Evolutionary conservation across 345 rosid species (phyloP).

Genomic region (Populus deltoides): DNA sequence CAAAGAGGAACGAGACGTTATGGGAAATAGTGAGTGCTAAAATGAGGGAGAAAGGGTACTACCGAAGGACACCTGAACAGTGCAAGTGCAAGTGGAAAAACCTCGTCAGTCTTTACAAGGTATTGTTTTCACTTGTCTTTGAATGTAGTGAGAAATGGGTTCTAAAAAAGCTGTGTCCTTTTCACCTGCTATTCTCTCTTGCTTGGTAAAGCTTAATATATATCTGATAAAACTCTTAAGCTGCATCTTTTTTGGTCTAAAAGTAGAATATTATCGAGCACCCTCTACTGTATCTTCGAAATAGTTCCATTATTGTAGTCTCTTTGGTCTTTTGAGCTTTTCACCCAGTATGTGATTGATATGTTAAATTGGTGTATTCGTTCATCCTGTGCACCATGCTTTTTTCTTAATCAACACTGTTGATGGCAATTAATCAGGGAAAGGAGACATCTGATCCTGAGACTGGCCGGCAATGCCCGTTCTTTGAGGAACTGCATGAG

Average conservation of each 20-base stretch:
- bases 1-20: slow-evolving; percentile 48
- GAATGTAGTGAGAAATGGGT: not conserved
- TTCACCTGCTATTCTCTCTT: not conserved
- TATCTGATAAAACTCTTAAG: not conserved
- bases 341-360: not conserved
- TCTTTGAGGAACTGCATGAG: slow-evolving; percentile 51
- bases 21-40: slow-evolving; percentile 50
- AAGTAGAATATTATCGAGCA: not conserved
- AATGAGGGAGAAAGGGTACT: slow-evolving; percentile 49
- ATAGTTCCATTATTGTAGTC: not conserved
- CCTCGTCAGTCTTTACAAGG: slow-evolving; percentile 63
- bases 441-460: slow-evolving; percentile 56
- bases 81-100: slow-evolving; percentile 72
- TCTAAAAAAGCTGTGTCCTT: not conserved
- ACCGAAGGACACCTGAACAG: slow-evolving; percentile 48
- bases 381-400: not conserved
- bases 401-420: not conserved
- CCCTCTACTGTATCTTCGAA: not conserved
- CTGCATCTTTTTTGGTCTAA: not conserved
- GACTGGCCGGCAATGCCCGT: slow-evolving; percentile 44
- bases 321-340: not conserved
- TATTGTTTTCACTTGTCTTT: not conserved
- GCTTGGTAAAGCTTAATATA: not conserved
- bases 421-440: slow-evolving; percentile 34
- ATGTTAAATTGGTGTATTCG: not conserved